A percentile compares a stretch with the other conserved stretches of the same genome.
Evolutionary conservation across 371 early-diverging fungal species (phyloP).

Genomic region (Rhizopus microsporus): DNA sequence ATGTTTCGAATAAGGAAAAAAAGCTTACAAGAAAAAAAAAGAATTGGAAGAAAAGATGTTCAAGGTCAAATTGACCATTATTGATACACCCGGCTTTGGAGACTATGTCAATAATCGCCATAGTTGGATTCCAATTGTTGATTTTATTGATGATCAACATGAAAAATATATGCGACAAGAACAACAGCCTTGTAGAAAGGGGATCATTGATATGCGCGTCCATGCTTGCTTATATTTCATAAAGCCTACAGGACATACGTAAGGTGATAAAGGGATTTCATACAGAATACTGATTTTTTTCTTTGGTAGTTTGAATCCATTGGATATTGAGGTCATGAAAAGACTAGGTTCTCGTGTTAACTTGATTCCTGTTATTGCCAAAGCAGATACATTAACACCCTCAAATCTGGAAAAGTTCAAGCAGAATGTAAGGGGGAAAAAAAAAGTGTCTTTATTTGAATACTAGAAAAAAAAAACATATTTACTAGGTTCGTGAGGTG

Average conservation of each 20-base stretch:
- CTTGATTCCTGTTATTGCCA: slow-evolving; percentile 92
- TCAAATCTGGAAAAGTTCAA: slow-evolving; percentile 83
- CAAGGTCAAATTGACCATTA: slow-evolving; percentile 87
- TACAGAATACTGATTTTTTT: slow-evolving; percentile 71
- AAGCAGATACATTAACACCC: slow-evolving; percentile 91
- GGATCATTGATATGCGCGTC: slow-evolving; percentile 87
- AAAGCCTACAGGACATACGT: slow-evolving; percentile 89
- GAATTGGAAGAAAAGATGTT: slow-evolving; percentile 62
- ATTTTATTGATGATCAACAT: slow-evolving; percentile 96
- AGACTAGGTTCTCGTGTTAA: slow-evolving; percentile 83
- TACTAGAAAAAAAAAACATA: slow-evolving; percentile 1
- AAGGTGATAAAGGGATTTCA: slow-evolving; percentile 67
- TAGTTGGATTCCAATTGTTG: slow-evolving; percentile 95
- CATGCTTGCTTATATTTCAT: slow-evolving; percentile 90
- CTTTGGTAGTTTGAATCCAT: slow-evolving; percentile 73
- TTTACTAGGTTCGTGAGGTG: slow-evolving; percentile 71
- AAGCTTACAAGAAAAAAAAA: slow-evolving; percentile 4
- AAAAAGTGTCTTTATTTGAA: slow-evolving; percentile 48
- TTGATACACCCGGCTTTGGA: slow-evolving; percentile 92
- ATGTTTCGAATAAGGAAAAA: not conserved
- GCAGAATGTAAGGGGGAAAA: slow-evolving; percentile 59
- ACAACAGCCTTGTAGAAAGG: slow-evolving; percentile 73
- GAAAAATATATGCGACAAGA: slow-evolving; percentile 90
- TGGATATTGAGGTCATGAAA: slow-evolving; percentile 90
- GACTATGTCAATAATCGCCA: slow-evolving; percentile 90